These are phyloP conservation scores for Coniochaeta prunicola DNA, from an alignment of 2,329 filamentous ascomycete genomes.

Conservation along the genomic window DNA sequence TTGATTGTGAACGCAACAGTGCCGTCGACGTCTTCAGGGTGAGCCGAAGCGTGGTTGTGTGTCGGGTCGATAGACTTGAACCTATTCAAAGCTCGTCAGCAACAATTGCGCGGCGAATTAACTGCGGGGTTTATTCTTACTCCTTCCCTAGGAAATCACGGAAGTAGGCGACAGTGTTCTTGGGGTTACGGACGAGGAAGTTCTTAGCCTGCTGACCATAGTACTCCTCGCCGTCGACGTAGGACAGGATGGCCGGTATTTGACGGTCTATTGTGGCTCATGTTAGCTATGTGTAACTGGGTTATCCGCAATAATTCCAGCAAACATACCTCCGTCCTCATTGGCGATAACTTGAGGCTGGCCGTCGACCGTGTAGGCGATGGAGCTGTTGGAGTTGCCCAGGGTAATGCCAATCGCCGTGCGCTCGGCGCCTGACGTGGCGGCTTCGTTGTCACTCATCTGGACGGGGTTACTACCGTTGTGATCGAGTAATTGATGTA, in stretches of 20 bases:
- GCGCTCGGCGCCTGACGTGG: constrained; percentile 40
- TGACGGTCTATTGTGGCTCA: constrained; percentile 64
- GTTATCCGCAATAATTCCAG: neutral
- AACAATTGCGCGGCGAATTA: neutral
- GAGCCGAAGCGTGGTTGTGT: constrained; percentile 86
- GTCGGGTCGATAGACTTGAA: constrained; percentile 97
- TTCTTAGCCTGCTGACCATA: constrained; percentile 92
- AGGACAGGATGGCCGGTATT: constrained; percentile 90
- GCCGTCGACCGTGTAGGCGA: constrained; percentile 87
- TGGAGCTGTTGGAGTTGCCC: constrained; percentile 97
- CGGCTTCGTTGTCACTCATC: constrained; percentile 41
- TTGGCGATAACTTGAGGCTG: constrained; percentile 98
- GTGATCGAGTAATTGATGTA: neutral
- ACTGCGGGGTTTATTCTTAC: constrained; percentile 39
- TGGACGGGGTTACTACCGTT: no score
- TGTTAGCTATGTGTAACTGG: neutral
- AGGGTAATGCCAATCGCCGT: constrained; percentile 91
- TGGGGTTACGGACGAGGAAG: constrained; percentile 85
- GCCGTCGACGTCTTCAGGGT: constrained; percentile 68
- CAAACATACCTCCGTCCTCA: constrained; percentile 78
- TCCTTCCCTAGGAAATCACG: constrained; percentile 92
- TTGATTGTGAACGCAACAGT: constrained; percentile 75
- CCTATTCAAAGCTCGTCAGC: constrained; percentile 25
- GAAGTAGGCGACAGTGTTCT: constrained; percentile 93
- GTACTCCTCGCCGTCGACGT: constrained; percentile 93